These are phyloP conservation scores for Salix arbutifolia DNA, from an alignment of 345 rosid genomes.

Conservation along the genomic window DNA sequence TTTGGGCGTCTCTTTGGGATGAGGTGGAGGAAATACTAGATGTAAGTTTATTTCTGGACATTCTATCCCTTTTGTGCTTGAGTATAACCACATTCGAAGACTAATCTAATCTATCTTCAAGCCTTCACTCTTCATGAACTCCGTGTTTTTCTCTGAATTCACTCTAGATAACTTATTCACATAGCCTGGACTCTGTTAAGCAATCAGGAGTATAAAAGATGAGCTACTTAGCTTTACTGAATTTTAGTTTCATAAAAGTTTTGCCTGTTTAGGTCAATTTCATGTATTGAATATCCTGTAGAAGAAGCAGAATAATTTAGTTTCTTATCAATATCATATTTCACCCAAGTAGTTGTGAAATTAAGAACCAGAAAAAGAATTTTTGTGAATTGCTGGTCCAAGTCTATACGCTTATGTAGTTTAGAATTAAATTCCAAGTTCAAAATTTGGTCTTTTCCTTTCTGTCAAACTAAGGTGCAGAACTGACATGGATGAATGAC, in stretches of 20 bases:
- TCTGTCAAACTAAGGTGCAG: too few species aligned
- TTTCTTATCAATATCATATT: neutral
- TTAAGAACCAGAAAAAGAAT: neutral
- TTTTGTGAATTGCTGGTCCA: neutral
- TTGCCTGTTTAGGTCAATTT: neutral
- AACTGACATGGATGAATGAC: too few species aligned
- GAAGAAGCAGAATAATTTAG: neutral
- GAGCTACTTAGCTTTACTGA: neutral
- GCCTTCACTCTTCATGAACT: neutral
- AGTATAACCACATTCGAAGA: neutral
- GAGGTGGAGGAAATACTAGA: constrained; percentile 58
- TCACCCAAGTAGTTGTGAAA: neutral
- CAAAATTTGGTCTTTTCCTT: too few species aligned
- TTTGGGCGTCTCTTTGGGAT: constrained; percentile 79
- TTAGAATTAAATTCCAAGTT: neutral
- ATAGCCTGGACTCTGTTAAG: neutral
- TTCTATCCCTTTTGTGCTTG: neutral
- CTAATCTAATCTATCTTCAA: neutral
- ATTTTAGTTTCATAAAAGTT: neutral
- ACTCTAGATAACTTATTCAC: neutral
- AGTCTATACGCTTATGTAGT: neutral
- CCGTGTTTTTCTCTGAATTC: neutral
- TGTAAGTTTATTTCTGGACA: constrained; percentile 29
- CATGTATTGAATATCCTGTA: neutral
- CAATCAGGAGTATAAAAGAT: neutral